Conservation (phyloP, 345 rosid species). For the Linum usitatissimum region DNA sequence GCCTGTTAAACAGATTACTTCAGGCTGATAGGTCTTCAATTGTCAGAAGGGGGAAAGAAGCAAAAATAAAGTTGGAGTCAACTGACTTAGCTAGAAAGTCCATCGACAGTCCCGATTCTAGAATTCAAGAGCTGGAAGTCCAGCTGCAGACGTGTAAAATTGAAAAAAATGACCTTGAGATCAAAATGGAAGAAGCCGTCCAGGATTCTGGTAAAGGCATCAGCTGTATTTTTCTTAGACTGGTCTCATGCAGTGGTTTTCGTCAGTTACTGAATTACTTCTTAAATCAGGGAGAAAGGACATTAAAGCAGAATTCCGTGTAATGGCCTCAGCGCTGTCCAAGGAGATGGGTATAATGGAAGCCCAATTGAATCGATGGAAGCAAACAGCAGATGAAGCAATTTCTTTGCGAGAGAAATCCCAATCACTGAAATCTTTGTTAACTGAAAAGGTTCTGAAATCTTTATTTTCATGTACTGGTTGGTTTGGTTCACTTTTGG, state of each 20-base stretch:
- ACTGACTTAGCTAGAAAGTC: slow-evolving; percentile 53
- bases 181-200: slow-evolving; percentile 69
- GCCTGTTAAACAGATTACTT: slow-evolving; percentile 24
- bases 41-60: slow-evolving; percentile 69
- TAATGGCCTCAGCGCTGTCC: slow-evolving; percentile 87
- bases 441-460: slow-evolving; percentile 48
- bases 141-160: slow-evolving; percentile 57
- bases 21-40: slow-evolving; percentile 73
- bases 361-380: slow-evolving; percentile 81
- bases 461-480: neutral
- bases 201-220: slow-evolving; percentile 52
- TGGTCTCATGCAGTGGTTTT: slow-evolving; percentile 9
- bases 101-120: slow-evolving; percentile 36
- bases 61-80: slow-evolving; percentile 49
- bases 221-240: neutral
- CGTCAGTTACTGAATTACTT: slow-evolving; percentile 14
- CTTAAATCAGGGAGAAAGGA: slow-evolving; percentile 65
- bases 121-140: slow-evolving; percentile 57
- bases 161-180: slow-evolving; percentile 83
- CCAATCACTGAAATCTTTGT: slow-evolving; percentile 41
- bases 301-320: slow-evolving; percentile 68
- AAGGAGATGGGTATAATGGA: slow-evolving; percentile 96
- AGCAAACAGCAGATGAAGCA: slow-evolving; percentile 72
- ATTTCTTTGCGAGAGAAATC: slow-evolving; percentile 59
- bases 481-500: neutral